Evolutionary conservation across 1,139 yeast genomes (phyloP), one percentile per base, ranked within the genome.

Genomic region (Hansenula anomala): DNA sequence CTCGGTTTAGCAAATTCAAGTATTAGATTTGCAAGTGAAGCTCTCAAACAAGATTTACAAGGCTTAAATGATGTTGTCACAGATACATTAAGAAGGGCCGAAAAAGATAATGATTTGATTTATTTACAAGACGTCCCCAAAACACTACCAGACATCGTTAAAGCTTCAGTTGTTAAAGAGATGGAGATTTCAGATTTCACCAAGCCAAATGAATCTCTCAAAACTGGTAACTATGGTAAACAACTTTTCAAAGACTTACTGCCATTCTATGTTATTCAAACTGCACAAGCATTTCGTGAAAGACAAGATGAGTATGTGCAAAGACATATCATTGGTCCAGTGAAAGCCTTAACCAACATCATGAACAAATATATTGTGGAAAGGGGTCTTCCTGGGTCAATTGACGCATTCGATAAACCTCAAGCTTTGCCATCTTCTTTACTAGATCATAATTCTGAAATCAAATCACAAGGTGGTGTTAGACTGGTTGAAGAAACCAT

Each of bases 71-170:
- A 58, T 3, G 69, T 71, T 6, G 67, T 85, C 1, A 55, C 60
- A 6, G 67, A 67, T 1, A 66, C 71, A 2, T 57, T 81, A n/a
- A 60, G 65, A 14, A 64, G 73, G 1, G 78, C 90, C 0, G 89
- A 84, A 48, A 73, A 79, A 50, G 96, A 89, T 48, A 89, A 89
- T 55, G 92, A 87, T 53, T 66, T 88, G 51, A 79, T 89, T 6
- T 87, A 87, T 58, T 60, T 85, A 34, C 80, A 83, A 46, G 61
- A 67, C 1, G 79, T 88, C 0, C 95, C 95, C 4, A 47, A 59
- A 0, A 66, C 69, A 2, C 52, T 80, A 6, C 65, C 77, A 1
- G 55, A 65, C 0, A 63, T 81, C 5, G 56, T 63, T 1, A 71
- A 75, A 1, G 80, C 77, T 0, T 58, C 73, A 8, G 75, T 84